These are phyloP conservation scores for Aspergillus cejpii DNA, from an alignment of 2,329 filamentous ascomycete species.

Conservation along the genomic window DNA sequence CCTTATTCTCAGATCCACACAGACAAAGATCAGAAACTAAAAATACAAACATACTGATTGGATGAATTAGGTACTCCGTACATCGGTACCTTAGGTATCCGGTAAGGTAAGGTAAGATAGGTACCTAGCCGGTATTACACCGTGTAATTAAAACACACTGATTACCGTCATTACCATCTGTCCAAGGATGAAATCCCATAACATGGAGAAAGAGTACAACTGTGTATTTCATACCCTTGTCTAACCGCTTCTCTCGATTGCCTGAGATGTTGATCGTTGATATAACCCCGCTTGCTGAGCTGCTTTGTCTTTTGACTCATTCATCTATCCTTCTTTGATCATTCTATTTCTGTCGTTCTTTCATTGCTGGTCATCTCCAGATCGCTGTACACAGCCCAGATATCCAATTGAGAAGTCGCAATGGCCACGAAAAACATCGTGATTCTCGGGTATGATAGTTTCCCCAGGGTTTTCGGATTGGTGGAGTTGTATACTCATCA, in stretches of 20 bases:
- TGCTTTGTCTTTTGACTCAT: not conserved
- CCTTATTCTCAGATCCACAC: no score
- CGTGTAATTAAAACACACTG: no score
- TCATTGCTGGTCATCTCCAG: not conserved
- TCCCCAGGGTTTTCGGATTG: not conserved
- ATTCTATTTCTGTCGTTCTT: not conserved
- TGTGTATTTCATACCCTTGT: no score
- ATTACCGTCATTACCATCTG: no score
- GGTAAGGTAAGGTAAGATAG: no score
- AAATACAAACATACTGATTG: no score
- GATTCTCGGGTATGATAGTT: slow-evolving; percentile 32
- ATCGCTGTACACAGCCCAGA: not conserved
- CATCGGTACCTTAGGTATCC: no score
- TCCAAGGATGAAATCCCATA: no score
- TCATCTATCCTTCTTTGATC: not conserved
- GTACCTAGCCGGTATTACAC: no score
- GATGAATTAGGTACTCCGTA: no score
- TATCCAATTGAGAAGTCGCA: not conserved
- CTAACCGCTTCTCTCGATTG: not conserved
- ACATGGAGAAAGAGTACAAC: no score
- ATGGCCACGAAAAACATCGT: slow-evolving; percentile 37
- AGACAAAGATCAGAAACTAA: no score
- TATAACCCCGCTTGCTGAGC: not conserved
- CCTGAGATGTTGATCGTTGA: not conserved
- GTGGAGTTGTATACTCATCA: slow-evolving; percentile 1